These are phyloP conservation scores for Solanum bulbocastanum DNA, from an alignment of 257 asterid genomes.

Conservation along the genomic window DNA sequence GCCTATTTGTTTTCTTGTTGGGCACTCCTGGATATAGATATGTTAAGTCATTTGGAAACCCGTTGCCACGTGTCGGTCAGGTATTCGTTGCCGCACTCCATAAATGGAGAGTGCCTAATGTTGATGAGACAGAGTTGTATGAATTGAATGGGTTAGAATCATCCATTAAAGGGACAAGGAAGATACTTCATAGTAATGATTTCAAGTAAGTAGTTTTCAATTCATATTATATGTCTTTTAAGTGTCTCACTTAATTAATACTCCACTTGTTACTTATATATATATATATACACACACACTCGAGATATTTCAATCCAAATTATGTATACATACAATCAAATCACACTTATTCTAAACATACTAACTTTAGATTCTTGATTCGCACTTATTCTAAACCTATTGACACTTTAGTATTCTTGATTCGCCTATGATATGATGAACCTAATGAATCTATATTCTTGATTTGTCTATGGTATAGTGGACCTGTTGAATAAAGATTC, in stretches of 20 bases:
- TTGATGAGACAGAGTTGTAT: constrained; percentile 16
- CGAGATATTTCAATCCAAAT: neutral
- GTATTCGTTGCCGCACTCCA: constrained; percentile 43
- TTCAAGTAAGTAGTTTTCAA: constrained; percentile 23
- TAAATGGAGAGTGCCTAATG: constrained; percentile 15
- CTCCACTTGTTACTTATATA: neutral
- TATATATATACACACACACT: no score
- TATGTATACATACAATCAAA: neutral
- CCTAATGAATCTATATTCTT: neutral
- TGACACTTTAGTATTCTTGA: neutral
- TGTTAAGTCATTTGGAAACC: constrained; percentile 55
- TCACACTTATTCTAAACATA: neutral
- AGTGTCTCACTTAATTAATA: neutral
- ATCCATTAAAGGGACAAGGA: constrained; percentile 50
- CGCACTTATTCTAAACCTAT: neutral
- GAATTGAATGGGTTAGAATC: constrained; percentile 49
- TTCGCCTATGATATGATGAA: neutral
- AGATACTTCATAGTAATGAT: constrained; percentile 47
- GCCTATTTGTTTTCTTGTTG: constrained; percentile 21
- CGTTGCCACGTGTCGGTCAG: constrained; percentile 49
- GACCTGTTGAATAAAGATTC: neutral
- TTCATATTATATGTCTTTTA: neutral
- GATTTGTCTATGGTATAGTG: neutral
- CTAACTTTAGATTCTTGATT: neutral
- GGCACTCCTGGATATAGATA: constrained; percentile 41